Base-by-base conservation (phyloP, 1,284 basidiomycete species). In the Naganishia cerealis region DNA sequence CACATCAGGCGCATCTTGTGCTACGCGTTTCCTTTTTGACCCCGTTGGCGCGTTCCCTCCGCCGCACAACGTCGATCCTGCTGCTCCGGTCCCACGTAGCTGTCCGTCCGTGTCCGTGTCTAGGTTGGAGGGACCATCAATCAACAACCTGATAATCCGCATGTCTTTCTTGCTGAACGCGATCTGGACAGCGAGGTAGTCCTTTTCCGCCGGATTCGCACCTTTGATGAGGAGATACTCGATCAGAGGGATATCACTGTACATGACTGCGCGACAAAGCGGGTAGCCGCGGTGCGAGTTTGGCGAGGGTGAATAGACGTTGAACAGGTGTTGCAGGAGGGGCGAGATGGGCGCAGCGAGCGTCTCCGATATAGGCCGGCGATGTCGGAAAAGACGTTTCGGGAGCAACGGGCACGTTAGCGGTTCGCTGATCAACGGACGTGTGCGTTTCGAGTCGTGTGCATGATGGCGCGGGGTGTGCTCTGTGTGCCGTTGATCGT, bases 201-300 rank as follows among this genome's bases (percentile, higher is more conserved):
- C 62, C 42, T 43, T 54, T n/a, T 42, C 39, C 1, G 53, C 21
- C 33, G 62, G 62, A 65, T 65, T 52, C 1, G 62, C 62, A 16
- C 62, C 62, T 13, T 38, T n/a, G 7, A 3, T 4, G 24, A 54
- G 52, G 62, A 65, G 62, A 29, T 54, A 55, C 7, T 29, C 21
- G 39, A 65, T 43, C 15, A 65, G 53, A 1, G 13, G 52, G 18
- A 3, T 16, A 29, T 65, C 62, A 9, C 12, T 18, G 24, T 40
- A 18, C n/a, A 65, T 21, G 39, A 65, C 62, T 5, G 62, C 62
- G 13, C 62, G 52, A 13, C 33, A 42, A 24, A 65, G 42, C 2
- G 62, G 62, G 54, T 65, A 65, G n/a, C 62, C 39, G 15, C 43
- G 52, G 54, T 65, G 62, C 10, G 52, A 55, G 62, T 65, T 65